Conservation (phyloP, 108 stramenopile species). For the Fragilariopsis cylindrus region DNA sequence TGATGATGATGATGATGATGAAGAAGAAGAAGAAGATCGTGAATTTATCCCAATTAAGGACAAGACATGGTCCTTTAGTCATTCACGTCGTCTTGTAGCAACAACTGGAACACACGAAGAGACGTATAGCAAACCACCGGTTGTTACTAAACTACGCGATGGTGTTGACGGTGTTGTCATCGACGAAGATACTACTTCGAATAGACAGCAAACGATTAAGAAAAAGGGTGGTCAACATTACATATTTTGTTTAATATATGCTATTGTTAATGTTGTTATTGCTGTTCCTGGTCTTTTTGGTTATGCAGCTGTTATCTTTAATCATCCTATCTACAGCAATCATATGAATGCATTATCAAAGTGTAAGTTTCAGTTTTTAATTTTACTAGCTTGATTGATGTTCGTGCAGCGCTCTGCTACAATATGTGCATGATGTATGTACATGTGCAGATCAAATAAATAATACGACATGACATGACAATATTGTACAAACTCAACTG, state of each 20-base stretch:
- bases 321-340: slow-evolving; percentile 56
- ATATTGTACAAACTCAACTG: neutral
- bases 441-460: too few species aligned
- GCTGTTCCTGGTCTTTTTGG: slow-evolving; percentile 82
- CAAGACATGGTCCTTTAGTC: slow-evolving; percentile 29
- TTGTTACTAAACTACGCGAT: neutral
- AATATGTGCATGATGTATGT: neutral
- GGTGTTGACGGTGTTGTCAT: neutral
- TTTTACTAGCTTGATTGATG: neutral
- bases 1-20: neutral
- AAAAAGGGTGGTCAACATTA: slow-evolving; percentile 16
- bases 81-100: slow-evolving; percentile 16
- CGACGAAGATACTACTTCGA: neutral
- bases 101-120: neutral
- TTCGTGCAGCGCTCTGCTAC: neutral
- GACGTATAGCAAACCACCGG: neutral
- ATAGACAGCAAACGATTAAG: neutral
- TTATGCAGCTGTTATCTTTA: slow-evolving; percentile 91
- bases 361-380: slow-evolving; percentile 1
- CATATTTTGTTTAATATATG: slow-evolving; percentile 42
- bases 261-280: slow-evolving; percentile 69
- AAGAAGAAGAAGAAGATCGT: neutral
- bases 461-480: too few species aligned
- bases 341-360: slow-evolving; percentile 84
- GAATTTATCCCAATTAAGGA: slow-evolving; percentile 21